Percentiles rank a stretch among this genome's conserved stretches.
Conservation (phyloP, 805 yeast genomes). For the Cyberlindnera sargentensis region DNA sequence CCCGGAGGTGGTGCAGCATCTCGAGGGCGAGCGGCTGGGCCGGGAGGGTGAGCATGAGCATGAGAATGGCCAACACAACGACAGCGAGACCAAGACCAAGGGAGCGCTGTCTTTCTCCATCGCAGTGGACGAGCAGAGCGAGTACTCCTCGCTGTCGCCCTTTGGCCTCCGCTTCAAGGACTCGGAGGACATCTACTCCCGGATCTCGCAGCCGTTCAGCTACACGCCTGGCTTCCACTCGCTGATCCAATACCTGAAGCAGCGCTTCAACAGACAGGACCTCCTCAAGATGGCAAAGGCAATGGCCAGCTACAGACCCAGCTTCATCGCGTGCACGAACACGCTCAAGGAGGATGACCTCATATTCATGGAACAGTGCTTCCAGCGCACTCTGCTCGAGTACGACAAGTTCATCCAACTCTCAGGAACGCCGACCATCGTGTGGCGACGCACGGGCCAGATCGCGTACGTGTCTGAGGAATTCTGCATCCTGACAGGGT, state of each 20-base stretch:
- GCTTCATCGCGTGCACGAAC: slow-evolving; percentile 87
- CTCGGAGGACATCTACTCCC: slow-evolving; percentile 74
- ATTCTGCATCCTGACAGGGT: slow-evolving; percentile 84
- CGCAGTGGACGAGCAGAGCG: slow-evolving; percentile 18
- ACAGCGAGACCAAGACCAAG: neutral
- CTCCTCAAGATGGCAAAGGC: slow-evolving; percentile 78
- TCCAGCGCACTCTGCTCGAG: slow-evolving; percentile 85
- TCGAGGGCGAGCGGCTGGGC: slow-evolving; percentile 14
- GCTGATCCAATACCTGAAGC: slow-evolving; percentile 62
- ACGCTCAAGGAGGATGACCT: slow-evolving; percentile 85
- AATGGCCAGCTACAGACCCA: slow-evolving; percentile 87
- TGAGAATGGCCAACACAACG: neutral
- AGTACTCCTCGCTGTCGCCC: slow-evolving; percentile 8
- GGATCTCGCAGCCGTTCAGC: slow-evolving; percentile 69
- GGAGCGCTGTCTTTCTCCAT: slow-evolving; percentile 20
- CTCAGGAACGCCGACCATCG: slow-evolving; percentile 90
- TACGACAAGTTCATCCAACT: slow-evolving; percentile 78
- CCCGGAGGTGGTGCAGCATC: slow-evolving; percentile 47
- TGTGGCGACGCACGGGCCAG: slow-evolving; percentile 95
- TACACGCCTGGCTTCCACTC: slow-evolving; percentile 90
- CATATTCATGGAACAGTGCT: slow-evolving; percentile 93
- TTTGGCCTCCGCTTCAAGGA: slow-evolving; percentile 45
- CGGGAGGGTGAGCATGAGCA: no score
- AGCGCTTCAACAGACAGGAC: slow-evolving; percentile 61
- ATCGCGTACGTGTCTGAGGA: slow-evolving; percentile 94